These are phyloP conservation scores for Penicillium soppii DNA, from an alignment of 495 filamentous ascomycete genomes.

Conservation along the genomic window DNA sequence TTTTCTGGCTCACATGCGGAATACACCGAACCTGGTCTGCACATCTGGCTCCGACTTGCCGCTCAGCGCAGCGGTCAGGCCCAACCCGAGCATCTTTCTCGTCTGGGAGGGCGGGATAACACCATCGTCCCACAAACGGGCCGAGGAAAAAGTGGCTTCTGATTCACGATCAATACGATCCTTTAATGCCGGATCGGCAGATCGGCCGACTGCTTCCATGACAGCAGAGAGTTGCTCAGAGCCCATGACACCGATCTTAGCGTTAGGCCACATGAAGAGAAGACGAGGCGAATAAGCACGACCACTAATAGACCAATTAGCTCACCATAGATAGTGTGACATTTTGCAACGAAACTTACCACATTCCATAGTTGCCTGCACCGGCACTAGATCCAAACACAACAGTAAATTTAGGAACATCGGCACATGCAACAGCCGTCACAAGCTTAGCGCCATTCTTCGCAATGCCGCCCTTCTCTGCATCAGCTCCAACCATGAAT, in stretches of 20 bases:
- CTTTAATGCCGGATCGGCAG: conserved; percentile 77
- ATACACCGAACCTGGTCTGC: conserved; percentile 86
- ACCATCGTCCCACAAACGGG: conserved; percentile 94
- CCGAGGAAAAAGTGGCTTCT: conserved; percentile 81
- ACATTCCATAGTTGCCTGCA: conserved; percentile 81
- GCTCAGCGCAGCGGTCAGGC: conserved; percentile 73
- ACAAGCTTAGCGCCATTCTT: conserved; percentile 98
- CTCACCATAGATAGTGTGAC: neutral
- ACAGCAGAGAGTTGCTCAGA: conserved; percentile 87
- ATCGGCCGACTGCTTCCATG: conserved; percentile 91
- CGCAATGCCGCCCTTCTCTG: conserved; percentile 91
- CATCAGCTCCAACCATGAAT: conserved; percentile 96
- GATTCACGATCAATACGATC: conserved; percentile 87
- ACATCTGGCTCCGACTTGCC: conserved; percentile 57
- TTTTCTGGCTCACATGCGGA: conserved; percentile 80
- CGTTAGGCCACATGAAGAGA: conserved; percentile 97
- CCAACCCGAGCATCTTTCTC: conserved; percentile 76
- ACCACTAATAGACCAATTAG: conserved; percentile 52
- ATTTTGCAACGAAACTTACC: conserved; percentile 43
- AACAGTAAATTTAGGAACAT: conserved; percentile 96
- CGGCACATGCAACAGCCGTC: conserved; percentile 90
- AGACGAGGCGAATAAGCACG: conserved; percentile 88
- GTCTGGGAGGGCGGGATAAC: conserved; percentile 91
- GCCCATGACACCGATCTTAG: conserved; percentile 94
- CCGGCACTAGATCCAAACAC: conserved; percentile 82